Evolutionary conservation across 352 stramenopile species (phyloP).

Genomic region (Globisporangium paddicum): DNA sequence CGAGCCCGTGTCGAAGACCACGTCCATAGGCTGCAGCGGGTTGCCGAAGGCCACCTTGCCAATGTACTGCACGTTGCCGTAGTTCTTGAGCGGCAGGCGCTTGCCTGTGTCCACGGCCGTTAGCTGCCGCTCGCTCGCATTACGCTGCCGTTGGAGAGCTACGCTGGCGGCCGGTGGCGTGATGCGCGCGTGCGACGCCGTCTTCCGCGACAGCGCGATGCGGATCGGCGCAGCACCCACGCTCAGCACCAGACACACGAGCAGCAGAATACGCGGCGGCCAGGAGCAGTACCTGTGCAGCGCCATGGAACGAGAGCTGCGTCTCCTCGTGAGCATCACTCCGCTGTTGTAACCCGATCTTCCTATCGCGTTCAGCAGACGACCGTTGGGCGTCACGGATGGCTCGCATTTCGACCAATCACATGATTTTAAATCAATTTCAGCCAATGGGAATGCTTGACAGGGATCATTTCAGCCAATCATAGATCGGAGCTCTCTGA

Average conservation of each 20-base stretch:
- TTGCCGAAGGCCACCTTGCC: constrained; percentile 68
- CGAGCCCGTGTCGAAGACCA: constrained; percentile 81
- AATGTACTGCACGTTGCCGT: constrained; percentile 84
- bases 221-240: constrained; percentile 20
- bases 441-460: background rate
- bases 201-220: constrained; percentile 23
- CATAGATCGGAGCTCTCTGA: background rate
- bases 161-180: background rate
- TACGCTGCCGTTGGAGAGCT: constrained; percentile 6
- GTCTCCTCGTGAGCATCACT: background rate
- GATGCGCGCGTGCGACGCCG: background rate
- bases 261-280: background rate
- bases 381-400: background rate
- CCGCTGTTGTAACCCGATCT: constrained; percentile 1
- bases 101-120: constrained; percentile 25
- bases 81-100: constrained; percentile 65
- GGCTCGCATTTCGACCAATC: constrained; percentile 1
- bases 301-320: background rate
- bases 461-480: background rate
- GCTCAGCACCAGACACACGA: background rate
- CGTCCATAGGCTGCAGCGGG: constrained; percentile 51
- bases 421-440: background rate
- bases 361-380: background rate
- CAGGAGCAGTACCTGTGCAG: background rate
- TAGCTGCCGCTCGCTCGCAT: constrained; percentile 15